Evolutionary conservation across 495 filamentous ascomycete genomes (phyloP), one percentile per base, ranked within the genome.

Genomic region (Penicilliopsis zonata): DNA sequence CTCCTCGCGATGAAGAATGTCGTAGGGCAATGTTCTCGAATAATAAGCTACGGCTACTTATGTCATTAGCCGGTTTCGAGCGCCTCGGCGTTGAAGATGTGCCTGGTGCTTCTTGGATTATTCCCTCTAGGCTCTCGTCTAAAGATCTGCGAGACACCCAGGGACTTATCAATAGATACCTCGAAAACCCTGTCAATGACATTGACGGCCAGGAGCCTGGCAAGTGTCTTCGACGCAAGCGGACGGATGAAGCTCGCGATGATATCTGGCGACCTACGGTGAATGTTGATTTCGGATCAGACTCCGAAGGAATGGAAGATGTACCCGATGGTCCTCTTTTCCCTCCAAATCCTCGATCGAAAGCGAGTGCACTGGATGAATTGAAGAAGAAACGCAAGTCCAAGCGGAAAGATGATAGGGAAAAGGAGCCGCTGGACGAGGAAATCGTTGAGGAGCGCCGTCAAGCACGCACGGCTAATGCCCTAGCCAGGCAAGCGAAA

Each of bases 31-130:
- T 93, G 56, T 92, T 87, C 53, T 86, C 82, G 42, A 86, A 95
- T 44, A 76, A 80, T n/a, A 78, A 85, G 46, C 74, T 96, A 5
- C 80, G 88, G 17, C 76, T 96, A 15, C 73, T 99, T 5, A 78
- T 96, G 72, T 75, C 63, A 0, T 63, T 86, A 3, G 59, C 79
- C 28, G 82, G 83, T 3, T 72, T 90, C 31, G 72, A 81, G 43
- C 66, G 75, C 10, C 59, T 85, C 3, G 75, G 79, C 3, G 50
- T 60, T 12, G 63, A 77, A 27, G 80, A 88, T 35, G 81, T 87
- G 8, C 67, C 69, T 5, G 78, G 85, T 36, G 75, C 80, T 19
- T 63, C 67, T 9, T 99, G 90, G 90, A 57, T 83, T 23, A 62
- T 96, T 23, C 84, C 88, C 0, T 70, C 80, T 3, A 44, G 55